Percentiles rank a stretch among this genome's conserved stretches.
Evolutionary conservation across 176 grass and related monocot species (phyloP).

Genomic region (Triticum aestivum): IWGSC_CS_RefSeq_v2.1 NC_057800.1:492987613-492988112

Average conservation of each 20-base stretch:
- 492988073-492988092: conserved; percentile 73
- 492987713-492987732: not conserved
- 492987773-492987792: conserved; percentile 9
- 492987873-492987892: not conserved
- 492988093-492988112: conserved; percentile 70
- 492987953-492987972: conserved; percentile 89
- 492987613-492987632: not conserved
- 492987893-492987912: conserved; percentile 90
- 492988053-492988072: conserved; percentile 34
- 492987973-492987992: conserved; percentile 82
- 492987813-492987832: conserved; percentile 7
- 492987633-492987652: not conserved
- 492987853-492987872: not conserved
- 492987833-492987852: not conserved
- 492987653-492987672: not conserved
- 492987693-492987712: not conserved
- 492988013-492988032: conserved; percentile 13
- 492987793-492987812: conserved; percentile 13
- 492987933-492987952: conserved; percentile 93
- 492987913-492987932: conserved; percentile 92
- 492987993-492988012: not conserved
- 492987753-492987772: not conserved
- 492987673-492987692: not conserved
- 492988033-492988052: conserved; percentile 25
- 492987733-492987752: not conserved